phyloP scores from a whole-genome alignment of 2,329 filamentous ascomycete genomes.

The Ophidiomyces ophidiicola region DNA sequence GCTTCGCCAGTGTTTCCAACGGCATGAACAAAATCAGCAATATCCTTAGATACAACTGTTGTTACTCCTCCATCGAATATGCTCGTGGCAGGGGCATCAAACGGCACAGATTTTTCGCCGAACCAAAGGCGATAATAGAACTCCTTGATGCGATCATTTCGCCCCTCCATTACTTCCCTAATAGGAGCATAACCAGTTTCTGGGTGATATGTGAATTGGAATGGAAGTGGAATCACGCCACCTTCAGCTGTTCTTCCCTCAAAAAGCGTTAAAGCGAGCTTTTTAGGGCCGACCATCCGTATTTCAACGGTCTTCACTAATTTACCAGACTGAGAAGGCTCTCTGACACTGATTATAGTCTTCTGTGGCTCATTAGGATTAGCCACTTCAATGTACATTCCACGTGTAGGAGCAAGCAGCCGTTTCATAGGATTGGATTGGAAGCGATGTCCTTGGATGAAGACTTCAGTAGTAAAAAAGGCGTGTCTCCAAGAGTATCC shows the following conservation, averaged over 20 bases:
- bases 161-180: constrained; percentile 85
- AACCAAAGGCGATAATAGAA: constrained; percentile 99
- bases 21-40: constrained; percentile 97
- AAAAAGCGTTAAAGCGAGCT: constrained; percentile 80
- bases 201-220: constrained; percentile 86
- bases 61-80: constrained; percentile 82
- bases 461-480: constrained; percentile 82
- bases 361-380: constrained; percentile 70
- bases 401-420: constrained; percentile 74
- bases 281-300: constrained; percentile 58
- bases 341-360: constrained; percentile 75
- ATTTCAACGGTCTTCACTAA: constrained; percentile 82
- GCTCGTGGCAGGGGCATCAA: constrained; percentile 72
- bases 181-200: constrained; percentile 97
- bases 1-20: constrained; percentile 96
- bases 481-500: constrained; percentile 89
- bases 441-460: constrained; percentile 92
- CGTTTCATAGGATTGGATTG: constrained; percentile 92
- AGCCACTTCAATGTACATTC: constrained; percentile 77
- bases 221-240: constrained; percentile 66
- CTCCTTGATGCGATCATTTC: constrained; percentile 97
- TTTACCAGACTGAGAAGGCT: constrained; percentile 75
- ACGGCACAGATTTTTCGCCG: constrained; percentile 68
- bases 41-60: constrained; percentile 78
- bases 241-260: constrained; percentile 83